Evolutionary conservation across 2,329 filamentous ascomycete genomes (phyloP).

Genomic region (Aspergillus phoenicis): DNA sequence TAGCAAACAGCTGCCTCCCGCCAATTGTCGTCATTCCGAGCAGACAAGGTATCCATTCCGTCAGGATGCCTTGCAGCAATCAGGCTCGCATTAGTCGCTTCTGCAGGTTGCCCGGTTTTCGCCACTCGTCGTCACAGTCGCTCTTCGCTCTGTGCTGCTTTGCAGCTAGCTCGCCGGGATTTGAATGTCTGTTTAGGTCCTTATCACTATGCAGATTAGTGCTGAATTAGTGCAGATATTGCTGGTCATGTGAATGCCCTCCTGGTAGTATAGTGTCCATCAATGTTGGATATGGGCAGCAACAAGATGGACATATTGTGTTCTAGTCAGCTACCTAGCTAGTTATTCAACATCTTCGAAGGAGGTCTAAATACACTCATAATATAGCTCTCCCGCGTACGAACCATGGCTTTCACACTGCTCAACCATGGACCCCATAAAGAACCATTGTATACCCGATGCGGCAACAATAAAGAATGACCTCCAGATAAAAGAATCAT

Average conservation of each 20-base stretch:
- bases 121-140: neutral
- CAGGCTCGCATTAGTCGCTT: neutral
- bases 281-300: too few species aligned
- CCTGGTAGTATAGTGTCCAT: neutral
- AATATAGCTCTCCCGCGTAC: too few species aligned
- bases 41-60: neutral
- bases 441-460: neutral
- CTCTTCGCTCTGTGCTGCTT: neutral
- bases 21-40: too few species aligned
- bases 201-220: neutral
- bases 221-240: neutral
- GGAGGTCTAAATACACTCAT: too few species aligned
- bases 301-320: too few species aligned
- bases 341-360: neutral
- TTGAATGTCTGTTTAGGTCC: neutral
- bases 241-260: neutral
- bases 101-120: conserved; percentile 1
- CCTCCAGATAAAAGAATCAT: neutral
- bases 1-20: too few species aligned
- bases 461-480: neutral
- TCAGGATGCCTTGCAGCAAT: neutral
- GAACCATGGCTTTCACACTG: too few species aligned
- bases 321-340: neutral
- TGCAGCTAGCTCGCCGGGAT: neutral
- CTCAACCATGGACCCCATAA: neutral